Conservation (phyloP, 2,329 filamentous ascomycete species). For the Ploettnerulaceae sp. region DNA sequence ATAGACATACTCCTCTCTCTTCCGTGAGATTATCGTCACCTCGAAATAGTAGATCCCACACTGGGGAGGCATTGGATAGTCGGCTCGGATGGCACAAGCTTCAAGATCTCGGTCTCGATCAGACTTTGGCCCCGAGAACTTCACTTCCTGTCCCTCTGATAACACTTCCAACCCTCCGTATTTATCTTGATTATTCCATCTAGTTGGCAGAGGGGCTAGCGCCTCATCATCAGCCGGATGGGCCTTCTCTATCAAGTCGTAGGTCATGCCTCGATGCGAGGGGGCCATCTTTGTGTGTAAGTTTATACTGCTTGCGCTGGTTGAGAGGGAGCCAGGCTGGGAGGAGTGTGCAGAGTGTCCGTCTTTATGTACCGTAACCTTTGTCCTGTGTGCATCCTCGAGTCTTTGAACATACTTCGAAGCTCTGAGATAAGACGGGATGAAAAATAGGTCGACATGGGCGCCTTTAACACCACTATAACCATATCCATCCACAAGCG, state of each 20-base stretch:
- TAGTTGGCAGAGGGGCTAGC: slow-evolving; percentile 67
- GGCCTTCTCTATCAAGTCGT: slow-evolving; percentile 77
- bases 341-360: slow-evolving; percentile 40
- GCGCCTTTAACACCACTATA: slow-evolving; percentile 21
- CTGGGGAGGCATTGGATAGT: slow-evolving; percentile 81
- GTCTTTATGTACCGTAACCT: slow-evolving; percentile 44
- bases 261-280: slow-evolving; percentile 70
- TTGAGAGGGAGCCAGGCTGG: slow-evolving; percentile 44
- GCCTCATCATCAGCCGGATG: slow-evolving; percentile 56
- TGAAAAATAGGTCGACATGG: slow-evolving; percentile 56
- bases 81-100: slow-evolving; percentile 74
- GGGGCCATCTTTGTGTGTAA: slow-evolving; percentile 55
- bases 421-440: slow-evolving; percentile 75
- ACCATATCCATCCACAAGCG: slow-evolving; percentile 29
- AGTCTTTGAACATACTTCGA: slow-evolving; percentile 76
- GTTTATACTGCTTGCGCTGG: slow-evolving; percentile 48
- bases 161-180: slow-evolving; percentile 68
- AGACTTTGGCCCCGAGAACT: slow-evolving; percentile 46
- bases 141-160: slow-evolving; percentile 68
- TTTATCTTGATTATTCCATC: slow-evolving; percentile 79
- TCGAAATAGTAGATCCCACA: slow-evolving; percentile 97
- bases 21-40: slow-evolving; percentile 58
- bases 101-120: slow-evolving; percentile 59
- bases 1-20: slow-evolving; percentile 57
- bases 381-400: slow-evolving; percentile 63